Conservation (phyloP, 2,329 filamentous ascomycete species). For the Nigrospora oryzae region DNA sequence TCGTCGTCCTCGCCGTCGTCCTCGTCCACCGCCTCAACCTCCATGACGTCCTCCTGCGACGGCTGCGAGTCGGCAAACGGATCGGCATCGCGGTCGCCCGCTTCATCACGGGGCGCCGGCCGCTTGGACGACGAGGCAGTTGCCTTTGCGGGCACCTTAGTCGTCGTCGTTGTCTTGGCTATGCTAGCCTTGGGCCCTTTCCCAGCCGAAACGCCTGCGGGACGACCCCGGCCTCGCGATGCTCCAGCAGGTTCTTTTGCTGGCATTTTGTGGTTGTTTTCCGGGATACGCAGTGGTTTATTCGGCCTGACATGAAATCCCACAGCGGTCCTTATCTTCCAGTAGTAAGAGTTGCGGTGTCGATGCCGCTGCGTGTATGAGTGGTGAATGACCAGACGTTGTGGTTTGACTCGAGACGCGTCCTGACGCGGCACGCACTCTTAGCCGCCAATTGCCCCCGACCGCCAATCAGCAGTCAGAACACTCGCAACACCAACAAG, state of each 20-base stretch:
- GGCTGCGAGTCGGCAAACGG: conserved; percentile 15
- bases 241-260: background rate
- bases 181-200: background rate
- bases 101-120: conserved; percentile 3
- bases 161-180: background rate
- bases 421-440: no score
- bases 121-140: conserved; percentile 1
- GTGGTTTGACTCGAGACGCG: no score
- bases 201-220: background rate
- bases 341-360: no score
- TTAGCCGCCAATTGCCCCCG: no score
- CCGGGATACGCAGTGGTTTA: no score
- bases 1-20: conserved; percentile 15
- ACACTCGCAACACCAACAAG: no score
- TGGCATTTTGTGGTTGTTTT: no score
- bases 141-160: background rate
- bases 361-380: no score
- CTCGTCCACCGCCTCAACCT: conserved; percentile 10
- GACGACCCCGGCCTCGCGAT: background rate
- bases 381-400: no score
- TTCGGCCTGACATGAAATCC: no score
- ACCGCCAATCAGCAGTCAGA: no score
- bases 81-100: conserved; percentile 12
- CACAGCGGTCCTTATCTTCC: no score
- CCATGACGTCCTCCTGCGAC: conserved; percentile 9